Evolutionary conservation across 495 filamentous ascomycete species (phyloP).

Genomic region (Daldinia childiae): DNA sequence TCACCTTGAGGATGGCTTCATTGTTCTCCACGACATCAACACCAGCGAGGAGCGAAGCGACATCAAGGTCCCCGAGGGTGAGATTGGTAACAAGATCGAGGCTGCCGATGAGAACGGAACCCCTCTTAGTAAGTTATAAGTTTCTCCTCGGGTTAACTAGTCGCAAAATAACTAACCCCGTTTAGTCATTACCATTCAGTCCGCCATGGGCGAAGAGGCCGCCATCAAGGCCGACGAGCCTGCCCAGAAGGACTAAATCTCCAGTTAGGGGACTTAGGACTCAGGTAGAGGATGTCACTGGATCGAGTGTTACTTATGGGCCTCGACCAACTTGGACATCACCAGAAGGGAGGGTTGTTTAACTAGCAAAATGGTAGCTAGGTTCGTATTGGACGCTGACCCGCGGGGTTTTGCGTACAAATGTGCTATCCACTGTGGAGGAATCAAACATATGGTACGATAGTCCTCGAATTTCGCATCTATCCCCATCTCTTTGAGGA

Average conservation of each 20-base stretch:
- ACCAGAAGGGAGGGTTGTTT: constrained; percentile 22
- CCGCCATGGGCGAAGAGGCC: constrained; percentile 94
- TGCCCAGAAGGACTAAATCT: constrained; percentile 38
- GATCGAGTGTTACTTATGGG: constrained; percentile 8
- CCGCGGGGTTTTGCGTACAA: constrained; percentile 24
- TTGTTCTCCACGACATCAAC: constrained; percentile 82
- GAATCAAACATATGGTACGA: constrained; percentile 24
- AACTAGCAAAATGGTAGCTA: constrained; percentile 33
- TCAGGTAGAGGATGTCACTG: constrained; percentile 24
- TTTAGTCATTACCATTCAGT: constrained; percentile 86
- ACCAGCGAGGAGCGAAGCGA: constrained; percentile 79
- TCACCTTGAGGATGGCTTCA: constrained; percentile 90
- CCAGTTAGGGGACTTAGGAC: constrained; percentile 24
- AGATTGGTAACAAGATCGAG: constrained; percentile 85
- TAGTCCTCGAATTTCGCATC: constrained; percentile 34
- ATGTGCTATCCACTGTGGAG: constrained; percentile 32
- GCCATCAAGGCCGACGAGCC: constrained; percentile 92
- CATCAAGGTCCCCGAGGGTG: constrained; percentile 90
- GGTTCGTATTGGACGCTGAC: constrained; percentile 25
- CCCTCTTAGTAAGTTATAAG: constrained; percentile 76
- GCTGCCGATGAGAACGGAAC: constrained; percentile 70
- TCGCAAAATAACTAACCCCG: constrained; percentile 37
- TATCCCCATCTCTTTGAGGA: constrained; percentile 29
- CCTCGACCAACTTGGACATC: constrained; percentile 37
- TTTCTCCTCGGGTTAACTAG: neutral